phyloP scores from a whole-genome alignment of 345 rosid species.

The Psidium guajava region DNA sequence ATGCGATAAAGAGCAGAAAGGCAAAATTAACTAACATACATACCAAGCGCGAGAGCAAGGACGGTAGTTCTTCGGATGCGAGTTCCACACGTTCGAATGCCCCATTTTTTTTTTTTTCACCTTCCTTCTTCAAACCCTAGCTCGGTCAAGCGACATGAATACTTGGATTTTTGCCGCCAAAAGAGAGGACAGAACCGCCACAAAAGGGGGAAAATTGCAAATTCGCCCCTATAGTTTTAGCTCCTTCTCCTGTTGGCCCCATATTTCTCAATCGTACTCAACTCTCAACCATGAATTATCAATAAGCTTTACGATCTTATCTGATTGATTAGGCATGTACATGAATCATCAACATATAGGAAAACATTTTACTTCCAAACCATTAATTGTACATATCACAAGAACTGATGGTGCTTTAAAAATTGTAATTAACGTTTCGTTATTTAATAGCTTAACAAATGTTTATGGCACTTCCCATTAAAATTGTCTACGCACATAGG shows the following conservation, averaged over 20 bases:
- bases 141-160: not conserved
- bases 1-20: not conserved
- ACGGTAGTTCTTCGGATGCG: conserved; percentile 45
- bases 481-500: not conserved
- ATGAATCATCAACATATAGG: no score
- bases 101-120: conserved; percentile 24
- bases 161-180: not conserved
- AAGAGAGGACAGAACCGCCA: not conserved
- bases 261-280: not conserved
- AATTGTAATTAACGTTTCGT: not conserved
- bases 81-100: conserved; percentile 41
- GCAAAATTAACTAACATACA: not conserved
- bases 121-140: not conserved
- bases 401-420: not conserved
- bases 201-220: not conserved
- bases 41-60: conserved; percentile 52
- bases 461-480: not conserved
- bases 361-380: not conserved
- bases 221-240: not conserved
- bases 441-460: not conserved
- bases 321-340: not conserved
- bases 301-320: not conserved
- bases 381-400: fast-evolving
- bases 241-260: not conserved
- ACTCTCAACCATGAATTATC: not conserved